Evolutionary conservation across 495 filamentous ascomycete species (phyloP).

Genomic region (Pseudoneurospora amorphoporcata): DNA sequence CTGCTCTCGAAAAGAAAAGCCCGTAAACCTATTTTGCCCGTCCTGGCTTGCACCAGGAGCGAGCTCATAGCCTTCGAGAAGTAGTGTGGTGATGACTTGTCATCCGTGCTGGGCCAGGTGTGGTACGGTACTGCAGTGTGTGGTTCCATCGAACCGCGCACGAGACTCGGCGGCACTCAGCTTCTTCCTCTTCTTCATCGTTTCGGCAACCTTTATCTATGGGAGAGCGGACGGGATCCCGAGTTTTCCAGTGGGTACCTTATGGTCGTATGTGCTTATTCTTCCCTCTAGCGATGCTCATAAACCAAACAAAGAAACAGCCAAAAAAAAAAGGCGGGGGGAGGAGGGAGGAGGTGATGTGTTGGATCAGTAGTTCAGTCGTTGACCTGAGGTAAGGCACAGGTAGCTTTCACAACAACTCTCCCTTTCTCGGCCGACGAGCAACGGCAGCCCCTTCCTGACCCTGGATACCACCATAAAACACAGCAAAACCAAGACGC

Average conservation of each 20-base stretch:
- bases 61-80: too few relatives aligned
- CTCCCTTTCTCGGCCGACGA: neutral
- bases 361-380: neutral
- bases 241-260: slow-evolving; percentile 25
- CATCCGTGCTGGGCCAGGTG: too few relatives aligned
- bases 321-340: rapidly evolving
- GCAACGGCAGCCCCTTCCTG: neutral
- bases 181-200: too few relatives aligned
- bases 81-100: too few relatives aligned
- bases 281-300: rapidly evolving
- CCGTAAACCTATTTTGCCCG: too few relatives aligned
- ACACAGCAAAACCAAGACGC: neutral
- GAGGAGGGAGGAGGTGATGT: neutral
- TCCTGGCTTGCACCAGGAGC: too few relatives aligned
- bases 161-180: too few relatives aligned
- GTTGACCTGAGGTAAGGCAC: too few relatives aligned
- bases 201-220: too few relatives aligned
- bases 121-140: too few relatives aligned
- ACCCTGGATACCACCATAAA: neutral
- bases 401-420: neutral
- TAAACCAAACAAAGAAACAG: neutral
- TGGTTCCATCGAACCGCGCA: too few relatives aligned
- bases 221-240: slow-evolving; percentile 45
- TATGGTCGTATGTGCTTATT: neutral
- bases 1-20: too few relatives aligned